phyloP scores from a whole-genome alignment of 2,329 filamentous ascomycete genomes.

The Lojkania enalia region DNA sequence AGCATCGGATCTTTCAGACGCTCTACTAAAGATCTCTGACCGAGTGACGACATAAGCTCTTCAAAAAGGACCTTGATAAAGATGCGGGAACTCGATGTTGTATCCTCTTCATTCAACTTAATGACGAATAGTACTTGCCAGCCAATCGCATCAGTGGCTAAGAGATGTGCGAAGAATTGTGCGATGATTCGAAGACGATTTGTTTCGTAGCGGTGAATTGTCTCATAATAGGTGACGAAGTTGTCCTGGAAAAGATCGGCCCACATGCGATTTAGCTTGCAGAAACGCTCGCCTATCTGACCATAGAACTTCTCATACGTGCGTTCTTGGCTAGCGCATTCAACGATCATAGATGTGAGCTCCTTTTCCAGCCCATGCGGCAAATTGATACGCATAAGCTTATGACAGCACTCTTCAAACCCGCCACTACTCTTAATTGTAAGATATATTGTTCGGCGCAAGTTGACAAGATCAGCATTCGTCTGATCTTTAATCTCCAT shows the following conservation, averaged over 20 bases:
- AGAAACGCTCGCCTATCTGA: constrained; percentile 89
- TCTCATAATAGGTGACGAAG: constrained; percentile 94
- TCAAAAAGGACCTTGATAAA: constrained; percentile 99
- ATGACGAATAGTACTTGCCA: constrained; percentile 88
- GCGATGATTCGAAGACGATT: constrained; percentile 94
- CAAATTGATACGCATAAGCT: constrained; percentile 85
- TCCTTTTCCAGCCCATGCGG: constrained; percentile 86
- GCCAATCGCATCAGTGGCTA: constrained; percentile 83
- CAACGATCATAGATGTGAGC: constrained; percentile 93
- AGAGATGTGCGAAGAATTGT: constrained; percentile 88
- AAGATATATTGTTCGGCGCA: constrained; percentile 92
- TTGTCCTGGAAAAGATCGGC: constrained; percentile 86
- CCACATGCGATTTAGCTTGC: constrained; percentile 95
- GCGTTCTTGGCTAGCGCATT: constrained; percentile 94
- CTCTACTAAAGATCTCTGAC: constrained; percentile 76
- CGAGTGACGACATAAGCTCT: constrained; percentile 83
- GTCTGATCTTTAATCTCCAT: constrained; percentile 98
- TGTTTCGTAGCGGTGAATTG: constrained; percentile 95
- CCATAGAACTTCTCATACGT: constrained; percentile 99
- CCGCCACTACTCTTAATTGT: constrained; percentile 97
- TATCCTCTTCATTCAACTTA: constrained; percentile 94
- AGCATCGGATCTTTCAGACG: constrained; percentile 76
- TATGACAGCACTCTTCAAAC: constrained; percentile 96
- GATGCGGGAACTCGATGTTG: constrained; percentile 92
- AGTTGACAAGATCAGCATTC: constrained; percentile 91